Conservation (phyloP, 1,284 basidiomycete genomes). For the Coniferiporia weirii region DNA sequence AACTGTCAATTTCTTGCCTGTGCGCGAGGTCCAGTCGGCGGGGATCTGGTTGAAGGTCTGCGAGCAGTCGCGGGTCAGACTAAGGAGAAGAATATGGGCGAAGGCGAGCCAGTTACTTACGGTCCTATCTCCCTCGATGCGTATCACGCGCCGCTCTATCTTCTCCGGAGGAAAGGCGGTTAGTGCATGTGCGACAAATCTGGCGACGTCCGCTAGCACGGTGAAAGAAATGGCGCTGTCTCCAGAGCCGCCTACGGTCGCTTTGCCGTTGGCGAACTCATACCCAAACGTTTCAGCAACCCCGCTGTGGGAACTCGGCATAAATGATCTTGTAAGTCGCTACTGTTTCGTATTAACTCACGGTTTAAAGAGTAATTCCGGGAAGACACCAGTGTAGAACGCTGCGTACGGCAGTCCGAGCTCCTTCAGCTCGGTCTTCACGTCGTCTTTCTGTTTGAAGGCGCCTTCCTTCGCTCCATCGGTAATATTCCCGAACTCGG, state of each 20-base stretch:
- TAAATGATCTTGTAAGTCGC: neutral
- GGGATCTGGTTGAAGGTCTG: slow-evolving; percentile 11
- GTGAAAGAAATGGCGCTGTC: slow-evolving; percentile 29
- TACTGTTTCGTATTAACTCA: neutral
- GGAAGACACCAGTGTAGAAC: slow-evolving; percentile 29
- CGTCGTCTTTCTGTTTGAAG: slow-evolving; percentile 13
- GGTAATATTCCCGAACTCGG: slow-evolving; percentile 31
- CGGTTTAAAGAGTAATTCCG: slow-evolving; percentile 19
- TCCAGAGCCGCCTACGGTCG: slow-evolving; percentile 31
- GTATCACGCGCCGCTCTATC: slow-evolving; percentile 29
- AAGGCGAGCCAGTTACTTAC: neutral
- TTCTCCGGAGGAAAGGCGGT: slow-evolving; percentile 27
- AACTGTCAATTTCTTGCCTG: slow-evolving; percentile 1
- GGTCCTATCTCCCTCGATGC: slow-evolving; percentile 34
- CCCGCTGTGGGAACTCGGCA: slow-evolving; percentile 24
- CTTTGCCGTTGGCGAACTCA: slow-evolving; percentile 28
- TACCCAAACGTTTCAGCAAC: slow-evolving; percentile 21
- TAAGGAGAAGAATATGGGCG: neutral
- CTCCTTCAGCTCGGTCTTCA: slow-evolving; percentile 27
- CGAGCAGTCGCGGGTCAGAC: neutral
- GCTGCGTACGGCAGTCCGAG: slow-evolving; percentile 30
- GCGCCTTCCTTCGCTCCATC: slow-evolving; percentile 19
- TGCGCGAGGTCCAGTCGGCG: neutral
- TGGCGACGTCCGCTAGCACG: slow-evolving; percentile 29
- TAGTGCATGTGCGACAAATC: slow-evolving; percentile 34